phyloP scores from a whole-genome alignment of 345 rosid species.

The Syzygium jambos region DNA sequence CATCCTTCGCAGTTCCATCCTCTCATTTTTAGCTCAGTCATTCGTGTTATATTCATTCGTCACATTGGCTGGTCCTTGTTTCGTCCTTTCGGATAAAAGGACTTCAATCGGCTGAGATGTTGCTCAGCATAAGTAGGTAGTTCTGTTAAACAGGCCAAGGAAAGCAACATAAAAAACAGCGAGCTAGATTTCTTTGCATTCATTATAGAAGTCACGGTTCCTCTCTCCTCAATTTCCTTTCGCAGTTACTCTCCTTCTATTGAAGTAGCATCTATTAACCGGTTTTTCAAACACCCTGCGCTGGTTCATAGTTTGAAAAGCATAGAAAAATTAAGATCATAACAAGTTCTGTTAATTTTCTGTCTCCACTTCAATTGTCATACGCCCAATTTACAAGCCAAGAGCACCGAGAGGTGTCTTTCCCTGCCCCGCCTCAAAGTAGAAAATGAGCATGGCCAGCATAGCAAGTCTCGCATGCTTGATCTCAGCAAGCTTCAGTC shows the following conservation, averaged over 20 bases:
- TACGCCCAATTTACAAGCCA: constrained; percentile 43
- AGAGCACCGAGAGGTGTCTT: constrained; percentile 96
- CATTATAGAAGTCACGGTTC: not conserved
- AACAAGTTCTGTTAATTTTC: not conserved
- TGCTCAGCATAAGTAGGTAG: not conserved
- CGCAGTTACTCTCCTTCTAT: not conserved
- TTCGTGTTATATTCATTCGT: not conserved
- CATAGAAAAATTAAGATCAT: not conserved
- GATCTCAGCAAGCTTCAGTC: constrained; percentile 91
- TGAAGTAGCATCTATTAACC: not conserved
- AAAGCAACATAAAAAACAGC: not conserved
- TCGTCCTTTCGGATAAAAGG: not conserved
- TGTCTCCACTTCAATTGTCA: not conserved
- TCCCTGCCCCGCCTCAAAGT: constrained; percentile 97
- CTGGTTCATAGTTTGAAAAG: not conserved
- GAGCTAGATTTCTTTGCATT: not conserved
- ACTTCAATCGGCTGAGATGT: not conserved
- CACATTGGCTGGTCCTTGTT: not conserved
- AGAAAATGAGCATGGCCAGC: constrained; percentile 91
- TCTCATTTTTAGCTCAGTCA: not conserved
- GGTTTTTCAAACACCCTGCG: not conserved
- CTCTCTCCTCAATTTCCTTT: not conserved
- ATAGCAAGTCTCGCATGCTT: constrained; percentile 94
- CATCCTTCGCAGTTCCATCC: not conserved
- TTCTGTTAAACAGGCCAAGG: not conserved